A percentile compares a stretch with the other conserved stretches of the same genome.
Conservation (phyloP, 1,139 yeast genomes). For the Yamadazyma siamensis region DNA sequence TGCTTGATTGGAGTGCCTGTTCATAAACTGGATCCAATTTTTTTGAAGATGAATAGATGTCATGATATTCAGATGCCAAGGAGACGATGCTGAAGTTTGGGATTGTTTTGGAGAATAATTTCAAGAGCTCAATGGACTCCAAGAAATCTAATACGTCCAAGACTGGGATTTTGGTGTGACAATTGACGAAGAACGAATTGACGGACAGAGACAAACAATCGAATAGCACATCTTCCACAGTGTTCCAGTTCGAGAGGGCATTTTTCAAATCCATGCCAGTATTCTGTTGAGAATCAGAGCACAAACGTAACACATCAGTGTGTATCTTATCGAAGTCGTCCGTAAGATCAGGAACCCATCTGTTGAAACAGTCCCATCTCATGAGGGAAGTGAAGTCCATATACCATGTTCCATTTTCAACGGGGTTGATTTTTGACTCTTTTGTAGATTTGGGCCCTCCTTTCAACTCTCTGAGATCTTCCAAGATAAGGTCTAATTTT, state of each 20-base stretch:
- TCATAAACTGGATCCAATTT: constrained; percentile 9
- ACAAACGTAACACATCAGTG: constrained; percentile 15
- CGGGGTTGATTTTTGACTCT: neutral
- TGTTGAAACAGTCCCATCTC: constrained; percentile 30
- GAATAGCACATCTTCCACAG: constrained; percentile 20
- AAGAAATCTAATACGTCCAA: constrained; percentile 28
- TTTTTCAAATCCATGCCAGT: constrained; percentile 12
- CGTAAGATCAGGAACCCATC: constrained; percentile 15
- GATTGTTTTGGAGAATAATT: constrained; percentile 18
- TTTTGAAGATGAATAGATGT: constrained; percentile 3
- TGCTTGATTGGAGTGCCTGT: constrained; percentile 5
- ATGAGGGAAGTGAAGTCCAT: constrained; percentile 22
- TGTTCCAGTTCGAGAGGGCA: constrained; percentile 13
- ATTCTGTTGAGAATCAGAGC: constrained; percentile 12
- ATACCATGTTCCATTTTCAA: constrained; percentile 27
- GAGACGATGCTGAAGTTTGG: constrained; percentile 20
- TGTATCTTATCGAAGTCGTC: constrained; percentile 14
- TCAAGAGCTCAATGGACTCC: constrained; percentile 29
- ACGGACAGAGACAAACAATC: constrained; percentile 18
- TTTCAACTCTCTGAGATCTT: constrained; percentile 22
- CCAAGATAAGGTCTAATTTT: constrained; percentile 30
- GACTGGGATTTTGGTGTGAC: constrained; percentile 35
- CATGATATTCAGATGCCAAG: constrained; percentile 20
- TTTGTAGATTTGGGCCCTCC: constrained; percentile 1
- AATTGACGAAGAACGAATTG: constrained; percentile 33